phyloP scores from a whole-genome alignment of 2,329 filamentous ascomycete genomes.

The Hypoxylon sp. region DNA sequence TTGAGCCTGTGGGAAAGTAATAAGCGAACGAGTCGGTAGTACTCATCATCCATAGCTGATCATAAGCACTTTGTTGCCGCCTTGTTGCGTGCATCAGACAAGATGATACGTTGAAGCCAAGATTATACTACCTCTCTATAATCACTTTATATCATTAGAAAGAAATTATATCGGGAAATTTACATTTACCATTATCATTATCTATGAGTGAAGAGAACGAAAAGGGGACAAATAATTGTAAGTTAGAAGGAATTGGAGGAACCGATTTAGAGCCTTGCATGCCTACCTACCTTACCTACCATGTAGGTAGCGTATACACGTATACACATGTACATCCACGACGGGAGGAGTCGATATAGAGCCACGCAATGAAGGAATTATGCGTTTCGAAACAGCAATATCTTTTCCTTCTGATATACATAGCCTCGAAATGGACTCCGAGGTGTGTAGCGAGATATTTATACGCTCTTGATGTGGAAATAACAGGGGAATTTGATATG shows the following conservation, averaged over 20 bases:
- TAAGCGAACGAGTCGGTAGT: neutral
- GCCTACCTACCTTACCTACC: neutral
- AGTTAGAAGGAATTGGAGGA: neutral
- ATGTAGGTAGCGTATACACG: neutral
- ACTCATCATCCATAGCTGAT: neutral
- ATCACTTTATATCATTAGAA: neutral
- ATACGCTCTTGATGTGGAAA: neutral
- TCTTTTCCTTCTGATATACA: neutral
- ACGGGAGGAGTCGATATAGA: neutral
- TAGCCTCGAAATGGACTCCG: neutral
- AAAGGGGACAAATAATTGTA: neutral
- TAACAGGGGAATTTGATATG: slow-evolving; percentile 4
- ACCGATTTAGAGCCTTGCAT: neutral
- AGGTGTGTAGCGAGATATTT: neutral
- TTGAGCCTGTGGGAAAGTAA: neutral
- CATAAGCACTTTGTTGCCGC: neutral
- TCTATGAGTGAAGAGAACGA: neutral
- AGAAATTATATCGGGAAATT: neutral
- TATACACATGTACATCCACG: neutral
- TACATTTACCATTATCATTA: neutral
- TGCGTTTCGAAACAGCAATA: neutral
- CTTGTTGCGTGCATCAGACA: neutral
- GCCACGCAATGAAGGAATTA: neutral
- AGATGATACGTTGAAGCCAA: neutral
- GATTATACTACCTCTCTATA: neutral